These are phyloP conservation scores for Liriodendron chinense DNA, from an alignment of 164 flowering plant genomes.

Conservation along the genomic window DNA sequence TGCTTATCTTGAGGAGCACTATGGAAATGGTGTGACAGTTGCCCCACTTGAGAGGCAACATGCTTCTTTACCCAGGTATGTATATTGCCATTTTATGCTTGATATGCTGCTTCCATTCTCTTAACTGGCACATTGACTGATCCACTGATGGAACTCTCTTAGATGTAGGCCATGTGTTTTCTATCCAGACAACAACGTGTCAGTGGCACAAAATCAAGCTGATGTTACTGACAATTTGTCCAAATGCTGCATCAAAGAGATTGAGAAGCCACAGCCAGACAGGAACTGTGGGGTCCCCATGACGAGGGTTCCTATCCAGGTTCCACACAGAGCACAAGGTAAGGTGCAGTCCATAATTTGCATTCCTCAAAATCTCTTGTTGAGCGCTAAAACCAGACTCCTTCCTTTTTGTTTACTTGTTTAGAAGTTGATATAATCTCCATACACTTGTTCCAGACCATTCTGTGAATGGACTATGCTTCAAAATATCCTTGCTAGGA, in stretches of 20 bases:
- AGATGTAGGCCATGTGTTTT: conserved; percentile 68
- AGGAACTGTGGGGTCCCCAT: conserved; percentile 54
- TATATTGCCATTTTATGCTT: neutral
- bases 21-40: conserved; percentile 73
- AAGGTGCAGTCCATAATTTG: neutral
- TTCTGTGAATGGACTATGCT: too few species aligned
- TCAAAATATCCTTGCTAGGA: too few species aligned
- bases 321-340: conserved; percentile 69
- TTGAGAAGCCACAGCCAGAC: conserved; percentile 49
- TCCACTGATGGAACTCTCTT: conserved; percentile 6
- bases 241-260: conserved; percentile 67
- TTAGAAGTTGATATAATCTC: neutral
- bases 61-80: conserved; percentile 90
- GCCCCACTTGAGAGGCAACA: conserved; percentile 94
- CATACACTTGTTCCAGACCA: neutral
- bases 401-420: neutral
- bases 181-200: conserved; percentile 58
- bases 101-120: neutral
- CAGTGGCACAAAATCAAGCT: conserved; percentile 39
- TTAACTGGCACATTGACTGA: neutral
- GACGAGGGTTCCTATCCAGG: conserved; percentile 72
- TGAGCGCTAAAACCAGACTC: neutral
- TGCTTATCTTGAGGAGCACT: conserved; percentile 95
- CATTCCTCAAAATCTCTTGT: neutral
- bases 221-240: conserved; percentile 60